Base-by-base conservation (phyloP, 169 alveolate species). In the Blepharisma undulans region DNA sequence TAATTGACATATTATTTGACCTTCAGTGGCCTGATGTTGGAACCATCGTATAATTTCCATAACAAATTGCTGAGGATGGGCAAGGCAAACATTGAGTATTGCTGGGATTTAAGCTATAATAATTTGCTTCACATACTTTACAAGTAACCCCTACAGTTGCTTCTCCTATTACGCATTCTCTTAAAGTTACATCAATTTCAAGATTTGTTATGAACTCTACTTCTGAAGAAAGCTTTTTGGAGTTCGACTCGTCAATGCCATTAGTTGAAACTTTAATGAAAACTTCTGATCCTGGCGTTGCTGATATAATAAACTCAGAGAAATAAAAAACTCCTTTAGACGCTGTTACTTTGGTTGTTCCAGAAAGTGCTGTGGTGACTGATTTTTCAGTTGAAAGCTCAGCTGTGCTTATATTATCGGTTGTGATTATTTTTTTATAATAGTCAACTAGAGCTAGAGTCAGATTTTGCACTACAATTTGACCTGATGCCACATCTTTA, bases 21-120 rank as follows among this genome's bases (percentile, higher is more conserved):
- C 96, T 94, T 94, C 96, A 94, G 82, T 84, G 92, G 16, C 95
- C 95, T 25, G 92, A 76, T 59, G 48, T 87, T 25, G 96, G 95
- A 2, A 93, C 91, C 19, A 94, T 92, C 29, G 27, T 72, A 59
- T 71, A 25, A 22, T 94, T 95, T 59, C 96, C 96, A 10, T 79
- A 29, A 80, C 96, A 94, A 21, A 85, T 79, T 8, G 95, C 94
- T 79, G 87, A 71, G 27, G 29, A 25, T 12, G 91, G 91, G 71
- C 91, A 86, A 21, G 22, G 25, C 29, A 21, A 27, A 33, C 91
- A 86, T 21, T 27, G 91, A 16, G 79, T 84, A 7, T 84, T 76
- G 7, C n/a, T 86, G 16, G 89, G 74, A 4, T 84, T 48, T 59
- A 84, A 59, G 82, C 78, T 84, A 32, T 84, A 84, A n/a, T 33